These are phyloP conservation scores for Ogataea degrootiae DNA, from an alignment of 805 yeast species.

Conservation along the genomic window DNA sequence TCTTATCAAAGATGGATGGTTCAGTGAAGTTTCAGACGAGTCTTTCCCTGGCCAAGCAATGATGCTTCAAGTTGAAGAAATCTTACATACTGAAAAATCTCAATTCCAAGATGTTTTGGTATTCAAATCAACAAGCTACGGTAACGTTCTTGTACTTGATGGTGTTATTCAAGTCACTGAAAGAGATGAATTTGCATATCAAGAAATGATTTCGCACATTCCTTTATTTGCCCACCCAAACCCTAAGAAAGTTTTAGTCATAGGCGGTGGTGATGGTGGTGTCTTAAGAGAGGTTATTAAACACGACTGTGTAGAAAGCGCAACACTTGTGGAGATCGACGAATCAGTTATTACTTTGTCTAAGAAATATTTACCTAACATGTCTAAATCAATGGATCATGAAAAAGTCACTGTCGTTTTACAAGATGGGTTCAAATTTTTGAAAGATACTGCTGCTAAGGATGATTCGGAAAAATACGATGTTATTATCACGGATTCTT, in stretches of 20 bases:
- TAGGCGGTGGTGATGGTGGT: conserved; percentile 98
- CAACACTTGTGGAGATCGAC: conserved; percentile 86
- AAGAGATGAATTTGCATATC: conserved; percentile 90
- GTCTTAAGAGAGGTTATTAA: conserved; percentile 84
- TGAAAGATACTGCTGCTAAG: conserved; percentile 38
- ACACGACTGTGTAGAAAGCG: conserved; percentile 50
- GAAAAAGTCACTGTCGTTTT: conserved; percentile 62
- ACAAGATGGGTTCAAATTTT: conserved; percentile 79
- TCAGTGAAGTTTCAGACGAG: conserved; percentile 65
- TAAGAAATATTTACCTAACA: conserved; percentile 66
- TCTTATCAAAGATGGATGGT: conserved; percentile 67
- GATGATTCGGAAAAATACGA: conserved; percentile 52
- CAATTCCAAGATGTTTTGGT: conserved; percentile 79
- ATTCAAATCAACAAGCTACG: conserved; percentile 70
- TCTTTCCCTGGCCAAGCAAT: conserved; percentile 88
- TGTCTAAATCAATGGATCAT: conserved; percentile 65
- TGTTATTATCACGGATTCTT: conserved; percentile 85
- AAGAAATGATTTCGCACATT: conserved; percentile 83
- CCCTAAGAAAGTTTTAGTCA: conserved; percentile 75
- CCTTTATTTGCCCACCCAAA: conserved; percentile 72
- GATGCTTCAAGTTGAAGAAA: conserved; percentile 54
- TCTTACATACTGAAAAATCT: conserved; percentile 64
- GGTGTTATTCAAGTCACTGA: conserved; percentile 91
- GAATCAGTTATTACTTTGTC: conserved; percentile 71
- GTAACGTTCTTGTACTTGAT: conserved; percentile 84